Evolutionary conservation across 352 stramenopile genomes (phyloP).

Genomic region (Plasmopara muralis): DNA sequence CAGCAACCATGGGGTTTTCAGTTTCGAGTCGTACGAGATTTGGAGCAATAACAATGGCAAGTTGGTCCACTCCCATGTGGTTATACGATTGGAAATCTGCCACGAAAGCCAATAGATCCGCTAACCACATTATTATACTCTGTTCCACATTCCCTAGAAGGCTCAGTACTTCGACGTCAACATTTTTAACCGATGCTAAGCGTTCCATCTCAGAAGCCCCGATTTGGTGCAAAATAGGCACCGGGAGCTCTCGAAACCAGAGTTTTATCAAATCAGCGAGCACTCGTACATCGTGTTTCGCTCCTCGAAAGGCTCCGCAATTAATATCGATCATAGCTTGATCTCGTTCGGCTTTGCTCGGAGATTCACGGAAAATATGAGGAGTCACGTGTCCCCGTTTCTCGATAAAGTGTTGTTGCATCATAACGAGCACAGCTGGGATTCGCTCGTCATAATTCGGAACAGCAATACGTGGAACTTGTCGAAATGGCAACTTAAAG

Average conservation of each 20-base stretch:
- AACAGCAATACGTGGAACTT: slow-evolving; percentile 59
- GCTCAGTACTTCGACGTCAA: slow-evolving; percentile 35
- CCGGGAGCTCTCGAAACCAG: slow-evolving; percentile 82
- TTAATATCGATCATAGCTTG: slow-evolving; percentile 82
- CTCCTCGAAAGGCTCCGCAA: slow-evolving; percentile 59
- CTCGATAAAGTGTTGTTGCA: slow-evolving; percentile 70
- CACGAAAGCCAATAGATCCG: slow-evolving; percentile 70
- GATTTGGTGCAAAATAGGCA: slow-evolving; percentile 80
- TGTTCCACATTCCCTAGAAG: slow-evolving; percentile 49
- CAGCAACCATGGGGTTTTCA: slow-evolving; percentile 79
- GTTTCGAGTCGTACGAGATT: slow-evolving; percentile 86
- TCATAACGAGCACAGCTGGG: slow-evolving; percentile 81
- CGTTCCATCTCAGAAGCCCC: slow-evolving; percentile 57
- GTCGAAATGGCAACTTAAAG: slow-evolving; percentile 72
- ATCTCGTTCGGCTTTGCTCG: slow-evolving; percentile 80
- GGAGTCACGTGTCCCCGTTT: slow-evolving; percentile 58
- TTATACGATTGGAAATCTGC: slow-evolving; percentile 65
- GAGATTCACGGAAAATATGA: slow-evolving; percentile 86
- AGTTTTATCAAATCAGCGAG: slow-evolving; percentile 86
- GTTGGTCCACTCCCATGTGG: slow-evolving; percentile 87
- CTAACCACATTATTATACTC: slow-evolving; percentile 74
- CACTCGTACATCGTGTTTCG: slow-evolving; percentile 68
- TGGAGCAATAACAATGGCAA: slow-evolving; percentile 85
- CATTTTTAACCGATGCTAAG: slow-evolving; percentile 35
- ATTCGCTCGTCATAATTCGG: slow-evolving; percentile 69